phyloP scores from a whole-genome alignment of 257 asterid species.

The Nicotiana knightiana region DNA sequence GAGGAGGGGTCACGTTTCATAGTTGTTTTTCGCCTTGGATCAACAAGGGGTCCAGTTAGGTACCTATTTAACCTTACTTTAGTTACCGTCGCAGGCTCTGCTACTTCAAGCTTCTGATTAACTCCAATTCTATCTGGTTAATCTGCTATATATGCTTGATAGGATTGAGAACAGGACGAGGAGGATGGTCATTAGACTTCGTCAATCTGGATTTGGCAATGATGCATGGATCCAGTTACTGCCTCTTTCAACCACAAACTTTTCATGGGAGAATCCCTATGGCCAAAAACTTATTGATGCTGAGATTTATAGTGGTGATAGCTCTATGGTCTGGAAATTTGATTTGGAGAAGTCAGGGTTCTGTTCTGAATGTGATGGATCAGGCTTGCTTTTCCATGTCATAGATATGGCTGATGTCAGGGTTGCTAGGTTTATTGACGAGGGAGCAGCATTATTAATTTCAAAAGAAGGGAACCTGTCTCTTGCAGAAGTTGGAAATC shows the following conservation, averaged over 20 bases:
- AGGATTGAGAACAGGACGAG: constrained; percentile 89
- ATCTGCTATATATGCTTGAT: constrained; percentile 20
- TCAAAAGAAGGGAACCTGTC: constrained; percentile 40
- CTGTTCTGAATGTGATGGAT: constrained; percentile 39
- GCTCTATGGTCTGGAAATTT: constrained; percentile 39
- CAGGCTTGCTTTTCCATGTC: constrained; percentile 63
- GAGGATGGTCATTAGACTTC: constrained; percentile 42
- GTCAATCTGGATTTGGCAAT: constrained; percentile 86
- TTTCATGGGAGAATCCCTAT: constrained; percentile 89
- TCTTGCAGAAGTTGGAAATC: constrained; percentile 34
- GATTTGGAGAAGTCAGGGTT: constrained; percentile 59
- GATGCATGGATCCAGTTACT: constrained; percentile 65
- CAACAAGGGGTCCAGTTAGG: constrained; percentile 86
- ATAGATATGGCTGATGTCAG: constrained; percentile 54
- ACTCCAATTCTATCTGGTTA: constrained; percentile 16
- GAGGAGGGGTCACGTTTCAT: constrained; percentile 97
- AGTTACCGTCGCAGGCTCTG: neutral
- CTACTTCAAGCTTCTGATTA: constrained; percentile 3
- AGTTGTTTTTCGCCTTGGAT: constrained; percentile 87
- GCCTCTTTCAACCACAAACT: constrained; percentile 69
- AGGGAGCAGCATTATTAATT: constrained; percentile 24
- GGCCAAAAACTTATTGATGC: constrained; percentile 68
- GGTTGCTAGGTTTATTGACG: constrained; percentile 67
- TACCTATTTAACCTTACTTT: constrained; percentile 14
- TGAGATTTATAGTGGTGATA: constrained; percentile 35